Percentiles rank a stretch among this genome's conserved stretches.
Conservation (phyloP, 2,329 filamentous ascomycete species). For the Talaromyces sp. region DNA sequence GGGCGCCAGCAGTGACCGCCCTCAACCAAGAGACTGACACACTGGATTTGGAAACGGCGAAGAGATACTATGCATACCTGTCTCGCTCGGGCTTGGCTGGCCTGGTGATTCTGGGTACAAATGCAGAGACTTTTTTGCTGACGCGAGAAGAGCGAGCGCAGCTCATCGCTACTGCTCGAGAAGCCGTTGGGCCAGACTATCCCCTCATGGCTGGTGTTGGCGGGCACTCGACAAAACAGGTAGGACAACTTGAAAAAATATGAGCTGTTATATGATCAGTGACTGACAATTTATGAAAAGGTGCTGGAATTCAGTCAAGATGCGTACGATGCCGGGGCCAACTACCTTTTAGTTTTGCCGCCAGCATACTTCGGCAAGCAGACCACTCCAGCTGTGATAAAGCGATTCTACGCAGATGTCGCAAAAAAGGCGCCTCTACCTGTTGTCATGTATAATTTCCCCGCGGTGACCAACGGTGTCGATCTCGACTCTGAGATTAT, state of each 20-base stretch:
- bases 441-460: slow-evolving; percentile 64
- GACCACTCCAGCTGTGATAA: slow-evolving; percentile 52
- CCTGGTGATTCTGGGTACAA: slow-evolving; percentile 51
- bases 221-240: slow-evolving; percentile 60
- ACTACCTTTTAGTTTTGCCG: slow-evolving; percentile 58
- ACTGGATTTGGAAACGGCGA: slow-evolving; percentile 43
- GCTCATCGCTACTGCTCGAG: slow-evolving; percentile 52
- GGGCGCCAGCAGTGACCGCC: slow-evolving; percentile 51
- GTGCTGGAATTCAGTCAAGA: slow-evolving; percentile 52
- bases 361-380: slow-evolving; percentile 61
- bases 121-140: slow-evolving; percentile 52
- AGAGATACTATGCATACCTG: slow-evolving; percentile 49
- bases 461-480: slow-evolving; percentile 61
- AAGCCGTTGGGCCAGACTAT: slow-evolving; percentile 47
- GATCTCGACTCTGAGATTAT: slow-evolving; percentile 63
- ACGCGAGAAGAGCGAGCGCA: slow-evolving; percentile 54
- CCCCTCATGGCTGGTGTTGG: slow-evolving; percentile 60
- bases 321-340: slow-evolving; percentile 54
- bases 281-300: background rate
- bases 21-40: slow-evolving; percentile 47
- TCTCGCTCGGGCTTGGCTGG: slow-evolving; percentile 46
- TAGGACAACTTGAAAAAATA: slow-evolving; percentile 15
- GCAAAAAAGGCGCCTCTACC: slow-evolving; percentile 49
- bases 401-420: slow-evolving; percentile 55
- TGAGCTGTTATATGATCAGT: no score